These are phyloP conservation scores for Eutrema salsugineum DNA, from an alignment of 441 rosid species.

Conservation along the genomic window DNA sequence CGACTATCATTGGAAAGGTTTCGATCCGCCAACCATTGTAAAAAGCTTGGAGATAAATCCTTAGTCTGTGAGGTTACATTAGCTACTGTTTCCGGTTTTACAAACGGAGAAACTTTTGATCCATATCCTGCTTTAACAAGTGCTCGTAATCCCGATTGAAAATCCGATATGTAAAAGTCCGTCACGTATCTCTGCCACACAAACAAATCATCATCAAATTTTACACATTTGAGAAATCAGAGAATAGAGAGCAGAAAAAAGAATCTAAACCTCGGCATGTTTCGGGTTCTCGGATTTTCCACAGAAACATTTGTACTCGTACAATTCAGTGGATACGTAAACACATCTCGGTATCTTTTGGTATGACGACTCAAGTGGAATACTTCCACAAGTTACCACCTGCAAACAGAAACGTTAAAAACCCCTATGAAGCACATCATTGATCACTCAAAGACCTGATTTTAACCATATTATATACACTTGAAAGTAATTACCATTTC, in stretches of 20 bases:
- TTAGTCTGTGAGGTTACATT: constrained; percentile 55
- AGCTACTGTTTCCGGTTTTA: constrained; percentile 61
- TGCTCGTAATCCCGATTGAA: constrained; percentile 88
- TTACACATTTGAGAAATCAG: not conserved
- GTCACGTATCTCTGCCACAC: constrained; percentile 69
- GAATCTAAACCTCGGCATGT: constrained; percentile 58
- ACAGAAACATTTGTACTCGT: constrained; percentile 69
- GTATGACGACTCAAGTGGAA: constrained; percentile 81
- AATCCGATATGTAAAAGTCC: constrained; percentile 93
- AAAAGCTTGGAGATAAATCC: constrained; percentile 64
- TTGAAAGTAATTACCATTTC: not conserved
- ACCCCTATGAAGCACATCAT: not conserved
- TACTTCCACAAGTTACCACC: constrained; percentile 95
- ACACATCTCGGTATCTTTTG: constrained; percentile 79
- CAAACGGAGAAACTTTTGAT: constrained; percentile 80
- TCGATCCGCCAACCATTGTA: constrained; percentile 75
- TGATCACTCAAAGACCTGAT: not conserved
- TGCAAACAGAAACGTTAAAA: constrained; percentile 24
- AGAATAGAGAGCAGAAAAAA: not conserved
- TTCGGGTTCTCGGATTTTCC: constrained; percentile 66
- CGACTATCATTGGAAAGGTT: constrained; percentile 56
- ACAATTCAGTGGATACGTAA: constrained; percentile 75
- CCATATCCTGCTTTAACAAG: constrained; percentile 90
- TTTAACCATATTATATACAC: not conserved
- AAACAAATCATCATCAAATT: not conserved